These are phyloP conservation scores for Furcasterigmium sp. DNA, from an alignment of 2,329 filamentous ascomycete species.

Conservation along the genomic window DNA sequence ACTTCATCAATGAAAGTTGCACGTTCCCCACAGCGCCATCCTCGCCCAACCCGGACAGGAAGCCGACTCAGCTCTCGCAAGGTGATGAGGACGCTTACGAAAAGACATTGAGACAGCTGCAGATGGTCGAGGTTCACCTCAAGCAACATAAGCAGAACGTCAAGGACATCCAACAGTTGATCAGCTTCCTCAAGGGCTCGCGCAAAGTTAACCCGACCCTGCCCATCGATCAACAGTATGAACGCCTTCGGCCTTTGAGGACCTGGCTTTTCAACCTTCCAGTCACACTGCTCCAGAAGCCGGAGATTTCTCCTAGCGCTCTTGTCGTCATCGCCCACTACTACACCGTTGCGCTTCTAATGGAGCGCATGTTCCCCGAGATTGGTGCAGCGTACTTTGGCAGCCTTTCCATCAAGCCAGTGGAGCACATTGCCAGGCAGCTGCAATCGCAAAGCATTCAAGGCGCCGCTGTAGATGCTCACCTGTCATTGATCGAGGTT, in stretches of 20 bases:
- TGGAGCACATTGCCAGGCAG: slow-evolving; percentile 80
- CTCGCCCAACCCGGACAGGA: slow-evolving; percentile 57
- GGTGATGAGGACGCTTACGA: slow-evolving; percentile 68
- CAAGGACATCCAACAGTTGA: slow-evolving; percentile 63
- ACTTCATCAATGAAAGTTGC: slow-evolving; percentile 76
- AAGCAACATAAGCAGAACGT: slow-evolving; percentile 65
- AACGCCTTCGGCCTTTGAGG: slow-evolving; percentile 79
- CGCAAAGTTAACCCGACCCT: slow-evolving; percentile 65
- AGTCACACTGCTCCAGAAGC: slow-evolving; percentile 73
- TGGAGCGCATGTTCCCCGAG: slow-evolving; percentile 89
- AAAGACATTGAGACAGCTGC: slow-evolving; percentile 60
- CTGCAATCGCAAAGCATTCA: slow-evolving; percentile 61
- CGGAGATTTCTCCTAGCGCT: slow-evolving; percentile 68
- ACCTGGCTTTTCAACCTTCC: slow-evolving; percentile 97
- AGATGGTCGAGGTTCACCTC: slow-evolving; percentile 62
- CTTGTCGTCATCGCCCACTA: slow-evolving; percentile 85
- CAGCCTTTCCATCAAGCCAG: slow-evolving; percentile 69
- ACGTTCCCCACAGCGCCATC: slow-evolving; percentile 63
- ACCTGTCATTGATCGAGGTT: slow-evolving; percentile 65
- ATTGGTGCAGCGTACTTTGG: slow-evolving; percentile 87
- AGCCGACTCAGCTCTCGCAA: slow-evolving; percentile 57
- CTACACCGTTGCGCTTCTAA: slow-evolving; percentile 79
- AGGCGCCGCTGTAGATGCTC: slow-evolving; percentile 39
- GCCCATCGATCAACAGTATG: slow-evolving; percentile 79
- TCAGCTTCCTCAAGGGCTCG: slow-evolving; percentile 67